A percentile compares a stretch with the other conserved stretches of the same genome.
phyloP scores from a whole-genome alignment of 1,139 yeast species.

The Zygoascus hellenicus region DNA sequence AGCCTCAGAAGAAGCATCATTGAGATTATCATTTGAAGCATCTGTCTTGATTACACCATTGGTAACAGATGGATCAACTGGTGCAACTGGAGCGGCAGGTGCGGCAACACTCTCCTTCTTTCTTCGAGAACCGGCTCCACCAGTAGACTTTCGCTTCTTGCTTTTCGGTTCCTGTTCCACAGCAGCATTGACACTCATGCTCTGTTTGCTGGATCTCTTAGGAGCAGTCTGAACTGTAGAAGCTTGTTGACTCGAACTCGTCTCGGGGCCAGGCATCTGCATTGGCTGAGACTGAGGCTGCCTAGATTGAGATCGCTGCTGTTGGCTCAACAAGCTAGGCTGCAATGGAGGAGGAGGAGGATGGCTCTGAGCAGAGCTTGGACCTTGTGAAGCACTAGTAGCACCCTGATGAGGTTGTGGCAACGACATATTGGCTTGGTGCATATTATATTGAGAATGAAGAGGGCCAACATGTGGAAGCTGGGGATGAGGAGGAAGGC shows the following conservation, averaged over 20 bases:
- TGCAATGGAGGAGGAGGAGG: constrained; percentile 8
- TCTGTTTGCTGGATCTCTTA: background rate
- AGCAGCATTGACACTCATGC: constrained; percentile 6
- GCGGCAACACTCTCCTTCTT: background rate
- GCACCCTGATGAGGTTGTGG: constrained; percentile 4
- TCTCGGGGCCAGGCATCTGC: constrained; percentile 6
- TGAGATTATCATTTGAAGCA: background rate
- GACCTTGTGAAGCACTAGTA: background rate
- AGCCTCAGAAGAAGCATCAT: constrained; percentile 4
- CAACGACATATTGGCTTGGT: background rate
- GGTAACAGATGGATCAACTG: constrained; percentile 4
- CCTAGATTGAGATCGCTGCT: constrained; percentile 11
- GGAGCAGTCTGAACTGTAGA: background rate
- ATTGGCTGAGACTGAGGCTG: constrained; percentile 7
- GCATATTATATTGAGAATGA: constrained; percentile 4
- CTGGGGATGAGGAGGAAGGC: constrained; percentile 6
- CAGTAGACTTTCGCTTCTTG: constrained; percentile 7
- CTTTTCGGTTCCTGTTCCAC: constrained; percentile 17
- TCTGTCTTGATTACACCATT: background rate
- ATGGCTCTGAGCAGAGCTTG: background rate
- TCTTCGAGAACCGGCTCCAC: constrained; percentile 4
- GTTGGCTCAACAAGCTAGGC: constrained; percentile 9
- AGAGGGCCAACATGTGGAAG: constrained; percentile 10
- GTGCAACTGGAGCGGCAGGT: constrained; percentile 15
- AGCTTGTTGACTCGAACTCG: background rate